A percentile compares a stretch with the other conserved stretches of the same genome.
Evolutionary conservation across 768 basidiomycete genomes (phyloP).

Genomic region (Harrya chromipes): DNA sequence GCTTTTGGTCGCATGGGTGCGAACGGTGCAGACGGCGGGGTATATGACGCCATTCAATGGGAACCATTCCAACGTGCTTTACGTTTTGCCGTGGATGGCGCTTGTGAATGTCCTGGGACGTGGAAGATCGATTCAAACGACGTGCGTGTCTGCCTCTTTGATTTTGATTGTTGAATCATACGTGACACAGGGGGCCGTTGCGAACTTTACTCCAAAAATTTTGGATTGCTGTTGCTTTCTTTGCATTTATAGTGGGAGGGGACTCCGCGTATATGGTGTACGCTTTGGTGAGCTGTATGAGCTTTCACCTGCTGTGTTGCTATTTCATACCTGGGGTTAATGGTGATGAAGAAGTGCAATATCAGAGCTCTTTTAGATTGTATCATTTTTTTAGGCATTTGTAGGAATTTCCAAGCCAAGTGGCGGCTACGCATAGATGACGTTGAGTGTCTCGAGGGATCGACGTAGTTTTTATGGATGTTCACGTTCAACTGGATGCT

Average conservation of each 20-base stretch:
- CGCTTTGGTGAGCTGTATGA: conserved; percentile 49
- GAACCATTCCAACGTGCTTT: conserved; percentile 65
- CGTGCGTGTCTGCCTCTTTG: conserved; percentile 29
- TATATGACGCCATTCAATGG: conserved; percentile 76
- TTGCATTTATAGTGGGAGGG: conserved; percentile 68
- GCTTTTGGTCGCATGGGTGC: conserved; percentile 84
- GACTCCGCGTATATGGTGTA: conserved; percentile 63
- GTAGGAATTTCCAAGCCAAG: no score
- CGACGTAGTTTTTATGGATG: no score
- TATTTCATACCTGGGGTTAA: conserved; percentile 7
- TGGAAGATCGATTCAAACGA: conserved; percentile 42
- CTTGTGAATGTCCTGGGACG: conserved; percentile 61
- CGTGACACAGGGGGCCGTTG: conserved; percentile 7
- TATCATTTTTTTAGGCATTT: no score
- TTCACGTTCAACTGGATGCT: no score
- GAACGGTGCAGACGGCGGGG: conserved; percentile 79
- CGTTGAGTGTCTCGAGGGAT: no score
- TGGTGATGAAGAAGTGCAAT: not conserved
- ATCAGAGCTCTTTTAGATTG: no score
- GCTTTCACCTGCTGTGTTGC: conserved; percentile 11
- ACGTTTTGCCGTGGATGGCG: conserved; percentile 60
- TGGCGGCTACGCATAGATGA: no score
- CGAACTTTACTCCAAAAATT: conserved; percentile 45
- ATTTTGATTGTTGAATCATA: not conserved
- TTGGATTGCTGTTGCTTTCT: conserved; percentile 45